Conservation (phyloP, 129 eudicot genomes). For the Saussurea involucrata region DNA sequence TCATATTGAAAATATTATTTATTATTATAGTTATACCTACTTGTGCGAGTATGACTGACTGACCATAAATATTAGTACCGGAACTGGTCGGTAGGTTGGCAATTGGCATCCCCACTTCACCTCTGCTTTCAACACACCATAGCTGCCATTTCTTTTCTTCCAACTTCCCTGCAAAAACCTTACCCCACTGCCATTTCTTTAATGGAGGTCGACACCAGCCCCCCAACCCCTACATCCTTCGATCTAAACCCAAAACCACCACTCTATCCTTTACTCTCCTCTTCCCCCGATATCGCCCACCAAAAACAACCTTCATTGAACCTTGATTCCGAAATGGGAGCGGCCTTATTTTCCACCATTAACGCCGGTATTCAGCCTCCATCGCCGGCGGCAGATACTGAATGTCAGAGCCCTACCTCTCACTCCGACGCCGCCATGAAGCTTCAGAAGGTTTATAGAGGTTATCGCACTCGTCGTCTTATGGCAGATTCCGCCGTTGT, state of each 20-base stretch:
- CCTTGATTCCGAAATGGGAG: slow-evolving; percentile 12
- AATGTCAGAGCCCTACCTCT: slow-evolving; percentile 4
- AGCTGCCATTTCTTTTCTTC: background rate
- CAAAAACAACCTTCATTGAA: background rate
- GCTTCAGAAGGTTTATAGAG: slow-evolving; percentile 72
- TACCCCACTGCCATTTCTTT: background rate
- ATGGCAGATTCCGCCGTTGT: slow-evolving; percentile 94
- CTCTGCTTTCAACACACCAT: background rate
- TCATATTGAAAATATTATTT: background rate
- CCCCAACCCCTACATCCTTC: slow-evolving; percentile 16
- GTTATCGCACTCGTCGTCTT: slow-evolving; percentile 91
- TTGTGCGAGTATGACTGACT: background rate
- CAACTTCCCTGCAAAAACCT: background rate
- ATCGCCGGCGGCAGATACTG: background rate
- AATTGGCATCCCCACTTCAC: background rate
- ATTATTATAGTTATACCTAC: background rate
- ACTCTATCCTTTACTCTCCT: background rate
- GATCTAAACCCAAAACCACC: slow-evolving; percentile 24
- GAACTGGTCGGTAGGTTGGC: background rate
- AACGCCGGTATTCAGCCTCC: background rate
- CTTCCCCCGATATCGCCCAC: background rate
- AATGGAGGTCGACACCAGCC: slow-evolving; percentile 40
- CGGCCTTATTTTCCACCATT: background rate
- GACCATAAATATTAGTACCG: background rate
- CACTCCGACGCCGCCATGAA: slow-evolving; percentile 64